Evolutionary conservation across 129 eudicot species (phyloP).

Genomic region (Mikania micrantha): DNA sequence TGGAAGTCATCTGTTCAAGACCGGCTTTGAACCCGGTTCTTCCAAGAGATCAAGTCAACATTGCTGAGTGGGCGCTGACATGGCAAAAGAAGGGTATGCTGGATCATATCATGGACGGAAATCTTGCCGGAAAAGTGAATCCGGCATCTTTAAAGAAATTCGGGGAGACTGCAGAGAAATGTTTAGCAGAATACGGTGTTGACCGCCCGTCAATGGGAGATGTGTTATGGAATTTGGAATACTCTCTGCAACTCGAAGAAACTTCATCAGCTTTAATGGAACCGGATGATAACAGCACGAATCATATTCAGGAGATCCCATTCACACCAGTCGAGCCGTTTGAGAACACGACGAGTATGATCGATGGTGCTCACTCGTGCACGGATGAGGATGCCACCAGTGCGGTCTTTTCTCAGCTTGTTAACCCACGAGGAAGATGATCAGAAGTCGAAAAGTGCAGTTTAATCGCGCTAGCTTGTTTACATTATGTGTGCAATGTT

Average conservation of each 20-base stretch:
- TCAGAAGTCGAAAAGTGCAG: too few species aligned
- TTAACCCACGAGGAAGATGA: constrained; percentile 44
- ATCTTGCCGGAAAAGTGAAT: constrained; percentile 39
- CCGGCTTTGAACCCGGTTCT: constrained; percentile 67
- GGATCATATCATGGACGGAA: constrained; percentile 50
- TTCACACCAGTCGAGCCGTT: constrained; percentile 60
- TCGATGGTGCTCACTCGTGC: constrained; percentile 20
- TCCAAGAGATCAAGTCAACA: constrained; percentile 79
- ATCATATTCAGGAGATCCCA: constrained; percentile 50
- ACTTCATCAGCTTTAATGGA: constrained; percentile 37
- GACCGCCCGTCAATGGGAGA: constrained; percentile 81
- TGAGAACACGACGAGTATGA: constrained; percentile 35
- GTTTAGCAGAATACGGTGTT: constrained; percentile 71
- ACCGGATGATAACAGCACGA: constrained; percentile 37
- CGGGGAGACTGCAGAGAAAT: constrained; percentile 76
- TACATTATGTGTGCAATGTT: too few species aligned
- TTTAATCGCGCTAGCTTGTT: too few species aligned
- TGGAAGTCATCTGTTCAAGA: constrained; percentile 70
- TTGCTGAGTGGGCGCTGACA: constrained; percentile 81
- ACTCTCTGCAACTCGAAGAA: constrained; percentile 62
- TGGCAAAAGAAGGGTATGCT: constrained; percentile 61
- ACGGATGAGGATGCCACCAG: constrained; percentile 32
- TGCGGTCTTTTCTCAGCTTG: constrained; percentile 43
- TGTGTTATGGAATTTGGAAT: constrained; percentile 73
- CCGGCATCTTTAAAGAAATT: constrained; percentile 44